Base-by-base conservation (phyloP, 352 stramenopile genomes). In the Globisporangium paroecandrum region DNA sequence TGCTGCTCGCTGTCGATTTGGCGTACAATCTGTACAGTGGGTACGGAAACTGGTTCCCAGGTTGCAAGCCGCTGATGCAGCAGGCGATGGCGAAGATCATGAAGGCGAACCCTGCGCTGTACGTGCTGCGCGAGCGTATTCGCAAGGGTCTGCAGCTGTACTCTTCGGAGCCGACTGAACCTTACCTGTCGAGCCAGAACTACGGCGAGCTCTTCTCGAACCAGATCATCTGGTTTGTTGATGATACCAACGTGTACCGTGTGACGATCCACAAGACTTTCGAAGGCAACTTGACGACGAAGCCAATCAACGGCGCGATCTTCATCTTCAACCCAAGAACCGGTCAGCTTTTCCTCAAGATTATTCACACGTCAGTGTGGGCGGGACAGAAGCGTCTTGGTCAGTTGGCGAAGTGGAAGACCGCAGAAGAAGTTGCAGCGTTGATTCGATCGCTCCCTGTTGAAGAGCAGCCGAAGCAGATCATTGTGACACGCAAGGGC, bases 31-130 rank as follows among this genome's bases (percentile, higher is more conserved):
- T 99, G 59, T 99, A 99, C 87, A 99, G 92, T 70, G 98, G 97
- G 13, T 99, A 99, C 75, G 98, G 98, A 46, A 99, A 99, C 76
- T 99, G 98, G 87, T 99, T 99, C 82, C 97, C 98, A 38, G 97
- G 98, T 34, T 97, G 94, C 66, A 99, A 99, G 77, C 97, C 97
- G 7, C 82, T 99, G 9, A 91, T 99, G 77, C 98, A 99, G 76
- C 98, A 99, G 89, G 98, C 97, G 8, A 99, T 99, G 98, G 97
- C 98, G 41, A 99, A 99, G 85, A 99, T 99, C 75, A 99, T 99
- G 86, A 99, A 99, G 84, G 97, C 97, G 2, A 99, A 99, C 77
- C 98, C 98, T 47, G 98, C 98, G 32, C 80, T 99, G 61, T 99
- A 99, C 78, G 98, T 99, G 47, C 85, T 99, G 32, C 91, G 98